Conservation (phyloP, 441 rosid genomes). For the Gossypium schwendimanii region DNA sequence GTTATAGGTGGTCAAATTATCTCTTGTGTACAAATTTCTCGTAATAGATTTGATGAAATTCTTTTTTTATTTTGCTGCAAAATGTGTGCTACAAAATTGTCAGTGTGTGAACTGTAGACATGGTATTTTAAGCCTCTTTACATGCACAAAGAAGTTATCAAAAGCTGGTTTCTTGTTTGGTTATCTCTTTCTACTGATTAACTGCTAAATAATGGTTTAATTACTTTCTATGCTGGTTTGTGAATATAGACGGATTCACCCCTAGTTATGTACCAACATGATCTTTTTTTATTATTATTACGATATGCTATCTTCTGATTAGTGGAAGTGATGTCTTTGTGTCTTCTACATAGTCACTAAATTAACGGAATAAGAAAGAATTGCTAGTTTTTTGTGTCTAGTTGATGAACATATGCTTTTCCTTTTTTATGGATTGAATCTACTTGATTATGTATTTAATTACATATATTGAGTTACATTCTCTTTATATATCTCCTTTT, state of each 20-base stretch:
- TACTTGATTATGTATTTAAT: neutral
- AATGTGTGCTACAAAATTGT: neutral
- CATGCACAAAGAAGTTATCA: neutral
- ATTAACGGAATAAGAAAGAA: neutral
- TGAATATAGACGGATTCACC: neutral
- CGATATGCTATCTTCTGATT: neutral
- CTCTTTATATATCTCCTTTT: neutral
- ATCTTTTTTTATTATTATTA: neutral
- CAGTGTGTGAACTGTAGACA: neutral
- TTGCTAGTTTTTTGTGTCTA: constrained; percentile 3
- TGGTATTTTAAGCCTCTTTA: neutral
- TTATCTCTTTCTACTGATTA: neutral
- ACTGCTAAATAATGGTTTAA: neutral
- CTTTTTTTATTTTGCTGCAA: neutral
- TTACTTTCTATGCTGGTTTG: neutral
- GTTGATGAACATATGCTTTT: neutral
- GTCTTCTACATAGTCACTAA: neutral
- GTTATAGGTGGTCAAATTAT: neutral
- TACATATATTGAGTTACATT: neutral
- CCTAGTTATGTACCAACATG: neutral
- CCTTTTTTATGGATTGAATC: neutral
- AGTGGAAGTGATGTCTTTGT: neutral
- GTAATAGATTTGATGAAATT: constrained; percentile 2
- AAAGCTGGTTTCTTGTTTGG: neutral
- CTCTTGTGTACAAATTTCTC: neutral